These are phyloP conservation scores for Chlorella ohadii DNA, from an alignment of 139 green algal species.

Conservation along the genomic window DNA sequence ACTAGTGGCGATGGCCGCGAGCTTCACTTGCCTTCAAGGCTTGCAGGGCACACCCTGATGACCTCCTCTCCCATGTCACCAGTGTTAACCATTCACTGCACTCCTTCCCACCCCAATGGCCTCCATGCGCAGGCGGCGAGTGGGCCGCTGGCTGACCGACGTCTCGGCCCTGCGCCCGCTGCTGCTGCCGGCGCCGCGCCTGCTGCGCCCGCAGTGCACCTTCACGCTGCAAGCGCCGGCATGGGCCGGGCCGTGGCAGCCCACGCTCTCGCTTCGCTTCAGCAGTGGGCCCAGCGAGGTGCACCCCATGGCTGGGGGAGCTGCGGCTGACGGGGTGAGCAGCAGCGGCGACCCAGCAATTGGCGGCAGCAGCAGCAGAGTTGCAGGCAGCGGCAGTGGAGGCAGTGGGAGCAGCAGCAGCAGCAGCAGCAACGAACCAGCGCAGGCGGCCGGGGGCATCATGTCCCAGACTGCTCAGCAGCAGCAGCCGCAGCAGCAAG, in stretches of 20 bases:
- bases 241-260: constrained; percentile 57
- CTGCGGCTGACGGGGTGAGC: too few species aligned
- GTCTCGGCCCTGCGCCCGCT: constrained; percentile 42
- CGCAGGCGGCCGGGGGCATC: neutral
- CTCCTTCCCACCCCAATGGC: too few species aligned
- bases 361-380: neutral
- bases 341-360: neutral
- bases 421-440: neutral
- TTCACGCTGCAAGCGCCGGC: constrained; percentile 52
- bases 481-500: neutral
- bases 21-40: too few species aligned
- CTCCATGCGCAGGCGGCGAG: constrained; percentile 38
- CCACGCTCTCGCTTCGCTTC: constrained; percentile 53
- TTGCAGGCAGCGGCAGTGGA: neutral
- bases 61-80: too few species aligned
- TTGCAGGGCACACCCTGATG: too few species aligned
- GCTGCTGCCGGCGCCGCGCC: constrained; percentile 18
- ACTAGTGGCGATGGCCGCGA: too few species aligned
- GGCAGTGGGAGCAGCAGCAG: too few species aligned
- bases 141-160: constrained; percentile 63
- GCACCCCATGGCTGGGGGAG: too few species aligned
- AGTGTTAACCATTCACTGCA: too few species aligned
- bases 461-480: neutral
- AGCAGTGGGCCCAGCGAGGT: neutral
- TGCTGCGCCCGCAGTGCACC: constrained; percentile 22